Percentiles rank a stretch among this genome's conserved stretches.
Conservation (phyloP, 2,329 filamentous ascomycete genomes). For the Boeremia exigua region DNA sequence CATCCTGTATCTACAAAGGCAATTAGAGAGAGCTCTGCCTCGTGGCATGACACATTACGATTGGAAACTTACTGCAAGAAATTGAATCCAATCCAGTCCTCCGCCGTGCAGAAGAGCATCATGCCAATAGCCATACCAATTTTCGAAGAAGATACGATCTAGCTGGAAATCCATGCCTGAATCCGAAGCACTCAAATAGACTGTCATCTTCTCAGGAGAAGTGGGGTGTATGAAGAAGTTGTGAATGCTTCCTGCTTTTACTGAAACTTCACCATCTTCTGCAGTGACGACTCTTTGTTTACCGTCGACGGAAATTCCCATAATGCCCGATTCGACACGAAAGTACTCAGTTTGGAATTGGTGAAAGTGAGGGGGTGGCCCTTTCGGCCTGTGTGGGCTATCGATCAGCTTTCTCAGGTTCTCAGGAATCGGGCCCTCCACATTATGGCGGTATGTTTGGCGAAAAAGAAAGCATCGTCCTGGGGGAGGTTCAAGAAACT, state of each 20-base stretch:
- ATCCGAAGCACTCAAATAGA: constrained; percentile 34
- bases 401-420: constrained; percentile 9
- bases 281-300: constrained; percentile 24
- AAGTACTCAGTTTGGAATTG: constrained; percentile 43
- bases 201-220: constrained; percentile 8
- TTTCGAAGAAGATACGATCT: constrained; percentile 46
- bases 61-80: constrained; percentile 33
- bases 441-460: constrained; percentile 13
- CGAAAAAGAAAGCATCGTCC: constrained; percentile 16
- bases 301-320: constrained; percentile 41
- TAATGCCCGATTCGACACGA: constrained; percentile 31
- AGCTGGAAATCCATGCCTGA: constrained; percentile 36
- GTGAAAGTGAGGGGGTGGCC: constrained; percentile 44
- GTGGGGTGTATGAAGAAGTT: constrained; percentile 20
- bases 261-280: constrained; percentile 37
- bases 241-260: constrained; percentile 23
- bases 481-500: constrained; percentile 9
- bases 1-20: constrained; percentile 48
- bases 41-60: background rate
- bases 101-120: constrained; percentile 35
- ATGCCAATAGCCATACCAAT: constrained; percentile 49
- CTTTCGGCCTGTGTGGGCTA: constrained; percentile 7
- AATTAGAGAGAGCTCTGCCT: constrained; percentile 6
- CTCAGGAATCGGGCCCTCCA: constrained; percentile 10
- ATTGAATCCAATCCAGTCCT: constrained; percentile 41